These are phyloP conservation scores for Durotheca rogersii DNA, from an alignment of 495 filamentous ascomycete species.

Conservation along the genomic window DNA sequence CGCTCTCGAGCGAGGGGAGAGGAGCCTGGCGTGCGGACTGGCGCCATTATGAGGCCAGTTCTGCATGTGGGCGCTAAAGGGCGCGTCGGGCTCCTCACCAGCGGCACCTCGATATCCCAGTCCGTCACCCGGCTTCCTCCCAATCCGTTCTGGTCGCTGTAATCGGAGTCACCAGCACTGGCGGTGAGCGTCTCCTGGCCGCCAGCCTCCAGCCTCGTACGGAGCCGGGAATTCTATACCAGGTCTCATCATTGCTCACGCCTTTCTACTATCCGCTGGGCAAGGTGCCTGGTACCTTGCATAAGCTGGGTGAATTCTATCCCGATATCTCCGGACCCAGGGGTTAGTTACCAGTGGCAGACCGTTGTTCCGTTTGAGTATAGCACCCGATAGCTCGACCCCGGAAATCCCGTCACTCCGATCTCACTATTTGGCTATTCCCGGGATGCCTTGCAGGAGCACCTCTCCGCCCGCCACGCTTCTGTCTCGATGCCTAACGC, in stretches of 20 bases:
- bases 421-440: too few relatives aligned
- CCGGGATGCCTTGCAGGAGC: too few relatives aligned
- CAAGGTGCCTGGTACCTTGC: slow-evolving; percentile 30
- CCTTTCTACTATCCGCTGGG: slow-evolving; percentile 14
- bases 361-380: slow-evolving; percentile 19
- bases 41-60: slow-evolving; percentile 15
- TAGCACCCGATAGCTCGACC: slow-evolving; percentile 20
- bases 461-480: too few relatives aligned
- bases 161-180: slow-evolving; percentile 2
- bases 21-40: slow-evolving; percentile 6
- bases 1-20: too few relatives aligned
- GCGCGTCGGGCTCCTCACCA: not conserved
- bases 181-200: slow-evolving; percentile 11
- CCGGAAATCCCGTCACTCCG: slow-evolving; percentile 11
- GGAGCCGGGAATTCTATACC: slow-evolving; percentile 1
- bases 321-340: slow-evolving; percentile 32
- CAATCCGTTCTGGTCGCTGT: not conserved
- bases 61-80: slow-evolving; percentile 21
- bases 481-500: too few relatives aligned
- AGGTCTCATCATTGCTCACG: slow-evolving; percentile 10
- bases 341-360: slow-evolving; percentile 13
- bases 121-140: not conserved
- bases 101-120: slow-evolving; percentile 4
- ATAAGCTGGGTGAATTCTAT: slow-evolving; percentile 23
- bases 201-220: not conserved